Evolutionary conservation across 2,329 filamentous ascomycete genomes (phyloP), one percentile per base, ranked within the genome.

Genomic region (Fonsecaea multimorphosa): DNA sequence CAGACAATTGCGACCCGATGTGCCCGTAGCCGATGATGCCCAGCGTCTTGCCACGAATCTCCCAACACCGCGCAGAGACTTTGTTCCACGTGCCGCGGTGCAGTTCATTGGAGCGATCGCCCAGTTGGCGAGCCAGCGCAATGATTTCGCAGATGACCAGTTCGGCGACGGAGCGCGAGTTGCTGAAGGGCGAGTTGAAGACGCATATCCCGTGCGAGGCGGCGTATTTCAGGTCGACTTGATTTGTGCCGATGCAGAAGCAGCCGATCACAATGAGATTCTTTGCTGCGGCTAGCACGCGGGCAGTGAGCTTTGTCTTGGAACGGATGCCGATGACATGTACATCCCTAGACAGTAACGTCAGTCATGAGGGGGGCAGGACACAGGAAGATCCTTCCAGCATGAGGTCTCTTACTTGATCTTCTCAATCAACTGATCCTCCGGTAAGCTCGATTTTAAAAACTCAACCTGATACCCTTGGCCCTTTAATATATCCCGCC

Each of bases 131-230:
- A 24, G 95, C 95, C 61, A 99, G 88, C 44, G 85, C 83, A 74
- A 99, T 97, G 75, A 99, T 93, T 80, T 97, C 94, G 61, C 85
- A 90, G 76, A 99, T 97, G 73, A 98, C 93, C 63, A 98, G 84
- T 83, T 99, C 95, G 63, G 95, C 95, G 58, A 99, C 95, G 77
- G 92, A 96, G 77, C 95, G 90, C 8, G 94, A 98, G 82, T 99
- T 99, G 81, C 91, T 93, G 81, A 99, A 99, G 1, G 95, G 95
- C 53, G 95, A 98, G 82, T 99, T 99, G 87, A 99, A 99, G 70
- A 99, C 95, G 38, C 93, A 93, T 77, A 98, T 97, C 71, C 95
- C 93, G 76, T 91, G 87, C 72, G 86, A 85, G 55, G 92, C 92
- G 32, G 93, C 92, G 76, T 88, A 94, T 68, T 92, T 86, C 66